phyloP scores from a whole-genome alignment of 2,329 filamentous ascomycete species.

The Acrodontium crateriforme region DNA sequence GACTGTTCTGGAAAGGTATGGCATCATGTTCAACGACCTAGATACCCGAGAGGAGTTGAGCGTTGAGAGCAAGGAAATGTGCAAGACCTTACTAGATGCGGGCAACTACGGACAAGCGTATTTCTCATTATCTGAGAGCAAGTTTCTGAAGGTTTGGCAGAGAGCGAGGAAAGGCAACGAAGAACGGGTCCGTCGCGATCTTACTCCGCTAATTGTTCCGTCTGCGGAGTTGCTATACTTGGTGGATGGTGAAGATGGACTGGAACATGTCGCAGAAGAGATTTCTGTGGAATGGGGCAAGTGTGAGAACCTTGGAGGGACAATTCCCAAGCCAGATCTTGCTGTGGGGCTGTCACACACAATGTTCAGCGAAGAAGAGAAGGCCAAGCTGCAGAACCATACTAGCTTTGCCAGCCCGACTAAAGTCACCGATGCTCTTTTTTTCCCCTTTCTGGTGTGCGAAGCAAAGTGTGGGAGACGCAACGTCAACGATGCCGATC shows the following conservation, averaged over 20 bases:
- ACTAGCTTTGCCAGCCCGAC: conserved; percentile 3
- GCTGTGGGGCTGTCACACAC: conserved; percentile 3
- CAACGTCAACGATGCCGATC: conserved; percentile 6
- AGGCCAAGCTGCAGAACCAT: conserved; percentile 4
- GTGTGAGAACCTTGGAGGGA: conserved; percentile 4
- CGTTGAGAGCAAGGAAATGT: not conserved
- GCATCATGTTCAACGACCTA: not conserved
- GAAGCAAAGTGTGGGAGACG: conserved; percentile 6
- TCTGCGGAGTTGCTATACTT: not conserved
- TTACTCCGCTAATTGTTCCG: not conserved
- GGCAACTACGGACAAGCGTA: too few species aligned
- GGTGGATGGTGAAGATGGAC: not conserved
- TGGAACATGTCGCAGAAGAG: conserved; percentile 1
- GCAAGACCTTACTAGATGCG: not conserved
- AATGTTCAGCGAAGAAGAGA: conserved; percentile 6
- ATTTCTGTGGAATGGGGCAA: conserved; percentile 5
- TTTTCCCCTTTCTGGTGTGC: conserved; percentile 8
- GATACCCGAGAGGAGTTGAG: not conserved
- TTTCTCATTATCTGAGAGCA: not conserved
- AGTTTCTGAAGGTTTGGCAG: not conserved
- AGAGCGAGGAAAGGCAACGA: not conserved
- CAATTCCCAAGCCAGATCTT: conserved; percentile 6
- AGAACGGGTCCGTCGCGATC: not conserved
- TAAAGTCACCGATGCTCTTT: conserved; percentile 5
- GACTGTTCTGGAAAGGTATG: not conserved